A percentile compares a stretch with the other conserved stretches of the same genome.
These are phyloP conservation scores for Glycyrrhiza uralensis DNA, from an alignment of 306 rosid genomes.

Conservation along the genomic window DNA sequence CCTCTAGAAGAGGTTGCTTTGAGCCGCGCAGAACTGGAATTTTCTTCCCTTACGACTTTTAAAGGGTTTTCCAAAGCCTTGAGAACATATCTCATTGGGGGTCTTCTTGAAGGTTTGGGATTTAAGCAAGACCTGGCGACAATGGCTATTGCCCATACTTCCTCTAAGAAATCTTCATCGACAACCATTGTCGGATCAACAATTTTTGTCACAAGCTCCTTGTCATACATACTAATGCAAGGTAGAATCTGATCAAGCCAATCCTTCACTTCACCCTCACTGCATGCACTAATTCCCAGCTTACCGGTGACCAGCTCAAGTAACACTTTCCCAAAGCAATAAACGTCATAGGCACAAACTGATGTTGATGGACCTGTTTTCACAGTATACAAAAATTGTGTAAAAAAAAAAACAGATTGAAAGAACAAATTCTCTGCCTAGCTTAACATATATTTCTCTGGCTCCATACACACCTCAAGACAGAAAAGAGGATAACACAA, in stretches of 20 bases:
- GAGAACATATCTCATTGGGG: conserved; percentile 78
- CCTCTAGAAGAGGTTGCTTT: conserved; percentile 78
- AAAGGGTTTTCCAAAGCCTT: conserved; percentile 91
- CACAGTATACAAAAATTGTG: conserved; percentile 25
- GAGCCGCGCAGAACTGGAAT: conserved; percentile 66
- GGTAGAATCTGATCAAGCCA: conserved; percentile 63
- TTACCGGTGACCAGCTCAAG: conserved; percentile 89
- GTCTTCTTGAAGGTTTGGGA: conserved; percentile 84
- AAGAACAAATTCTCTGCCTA: not conserved
- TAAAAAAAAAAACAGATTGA: conserved; percentile 8
- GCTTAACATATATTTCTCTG: not conserved
- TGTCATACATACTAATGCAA: conserved; percentile 67
- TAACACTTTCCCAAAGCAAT: conserved; percentile 92
- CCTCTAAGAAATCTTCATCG: conserved; percentile 91
- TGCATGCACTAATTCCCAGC: conserved; percentile 69
- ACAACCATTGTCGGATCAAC: conserved; percentile 78
- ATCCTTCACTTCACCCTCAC: conserved; percentile 54
- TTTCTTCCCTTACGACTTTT: conserved; percentile 92
- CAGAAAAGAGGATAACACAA: not conserved
- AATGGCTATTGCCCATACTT: conserved; percentile 96
- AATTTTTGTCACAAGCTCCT: conserved; percentile 75
- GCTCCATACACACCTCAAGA: not conserved
- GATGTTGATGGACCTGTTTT: conserved; percentile 69
- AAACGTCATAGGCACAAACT: conserved; percentile 75
- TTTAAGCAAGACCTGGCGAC: conserved; percentile 92